Conservation (phyloP, 148 eudicot species). For the Rhododendron ferrugineum region DNA sequence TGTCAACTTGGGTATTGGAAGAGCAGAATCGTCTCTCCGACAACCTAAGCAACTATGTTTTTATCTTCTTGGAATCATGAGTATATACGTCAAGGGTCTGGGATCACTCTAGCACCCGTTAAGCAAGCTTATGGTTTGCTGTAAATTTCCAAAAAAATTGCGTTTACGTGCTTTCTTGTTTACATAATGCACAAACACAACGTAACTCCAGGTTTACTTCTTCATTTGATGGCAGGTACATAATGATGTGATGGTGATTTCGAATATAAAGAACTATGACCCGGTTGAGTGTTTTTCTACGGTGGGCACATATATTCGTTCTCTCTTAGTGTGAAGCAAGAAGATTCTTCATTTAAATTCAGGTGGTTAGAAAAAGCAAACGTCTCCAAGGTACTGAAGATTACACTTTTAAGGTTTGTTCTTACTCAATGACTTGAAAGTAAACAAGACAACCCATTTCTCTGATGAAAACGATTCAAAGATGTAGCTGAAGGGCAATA, state of each 20-base stretch:
- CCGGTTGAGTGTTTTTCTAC: not conserved
- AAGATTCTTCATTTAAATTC: not conserved
- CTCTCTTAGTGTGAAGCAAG: not conserved
- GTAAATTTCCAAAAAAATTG: not conserved
- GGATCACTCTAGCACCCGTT: not conserved
- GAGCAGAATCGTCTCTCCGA: not conserved
- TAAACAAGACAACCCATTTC: not conserved
- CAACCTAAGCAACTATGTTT: not conserved
- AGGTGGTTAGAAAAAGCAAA: not conserved
- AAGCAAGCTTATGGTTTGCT: not conserved
- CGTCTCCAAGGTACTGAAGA: not conserved
- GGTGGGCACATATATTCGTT: not conserved
- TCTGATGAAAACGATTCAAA: not conserved
- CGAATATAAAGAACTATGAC: not conserved
- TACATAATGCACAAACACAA: not conserved
- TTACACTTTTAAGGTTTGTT: not conserved
- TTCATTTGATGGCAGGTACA: not conserved
- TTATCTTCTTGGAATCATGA: not conserved
- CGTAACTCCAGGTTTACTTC: not conserved
- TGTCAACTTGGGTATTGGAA: not conserved
- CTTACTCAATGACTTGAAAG: conserved; percentile 6
- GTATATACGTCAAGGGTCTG: not conserved
- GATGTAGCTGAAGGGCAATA: not conserved
- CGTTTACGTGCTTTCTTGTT: not conserved
- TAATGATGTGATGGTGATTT: not conserved